These are phyloP conservation scores for Fraxinus pennsylvanica DNA, from an alignment of 257 asterid genomes.

Conservation along the genomic window DNA sequence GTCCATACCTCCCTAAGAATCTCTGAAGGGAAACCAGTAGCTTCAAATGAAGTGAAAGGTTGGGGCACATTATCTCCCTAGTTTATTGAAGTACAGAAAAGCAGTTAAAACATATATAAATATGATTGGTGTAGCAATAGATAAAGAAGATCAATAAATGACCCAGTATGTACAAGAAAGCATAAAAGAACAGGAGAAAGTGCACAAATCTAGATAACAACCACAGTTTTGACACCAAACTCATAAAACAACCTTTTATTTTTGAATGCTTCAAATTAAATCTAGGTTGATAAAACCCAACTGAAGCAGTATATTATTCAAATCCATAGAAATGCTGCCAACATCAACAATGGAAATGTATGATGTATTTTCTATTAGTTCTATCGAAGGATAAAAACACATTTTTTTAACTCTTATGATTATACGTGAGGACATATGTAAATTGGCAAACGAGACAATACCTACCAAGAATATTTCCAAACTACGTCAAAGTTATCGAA, in stretches of 20 bases:
- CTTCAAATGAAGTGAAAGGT: slow-evolving; percentile 75
- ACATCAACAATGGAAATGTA: not conserved
- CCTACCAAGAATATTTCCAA: not conserved
- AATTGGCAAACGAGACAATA: not conserved
- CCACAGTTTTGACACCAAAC: not conserved
- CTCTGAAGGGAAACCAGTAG: slow-evolving; percentile 83
- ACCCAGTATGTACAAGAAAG: not conserved
- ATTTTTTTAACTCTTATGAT: not conserved
- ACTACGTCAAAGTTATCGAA: not conserved
- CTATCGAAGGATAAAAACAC: not conserved
- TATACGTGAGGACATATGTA: not conserved
- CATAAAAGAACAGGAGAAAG: not conserved
- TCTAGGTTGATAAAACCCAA: not conserved
- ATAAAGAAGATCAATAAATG: not conserved
- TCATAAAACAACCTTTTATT: not conserved
- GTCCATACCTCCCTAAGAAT: slow-evolving; percentile 83
- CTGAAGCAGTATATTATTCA: not conserved
- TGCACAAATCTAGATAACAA: not conserved
- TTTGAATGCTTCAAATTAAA: not conserved
- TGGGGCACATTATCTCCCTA: slow-evolving; percentile 87
- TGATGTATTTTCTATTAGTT: not conserved
- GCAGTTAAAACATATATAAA: slow-evolving; percentile 23
- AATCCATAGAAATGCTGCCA: not conserved
- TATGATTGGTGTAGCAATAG: slow-evolving; percentile 4
- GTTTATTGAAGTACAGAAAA: slow-evolving; percentile 22